Conservation (phyloP, 148 eudicot species). For the Dianthus caryophyllus region DNA sequence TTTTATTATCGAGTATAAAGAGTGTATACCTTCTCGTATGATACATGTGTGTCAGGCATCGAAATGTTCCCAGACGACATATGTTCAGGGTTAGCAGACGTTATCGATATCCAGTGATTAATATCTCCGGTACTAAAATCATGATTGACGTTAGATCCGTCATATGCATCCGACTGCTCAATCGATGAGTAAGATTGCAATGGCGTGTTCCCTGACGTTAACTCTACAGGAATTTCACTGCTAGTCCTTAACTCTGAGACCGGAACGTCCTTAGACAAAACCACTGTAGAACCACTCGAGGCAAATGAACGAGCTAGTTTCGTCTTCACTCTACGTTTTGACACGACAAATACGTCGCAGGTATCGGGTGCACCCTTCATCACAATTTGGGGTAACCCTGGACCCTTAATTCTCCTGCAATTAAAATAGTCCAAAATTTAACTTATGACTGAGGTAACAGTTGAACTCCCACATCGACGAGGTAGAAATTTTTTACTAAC, state of each 20-base stretch:
- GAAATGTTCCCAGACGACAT: slow-evolving; percentile 23
- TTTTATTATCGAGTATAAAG: not conserved
- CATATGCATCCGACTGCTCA: slow-evolving; percentile 17
- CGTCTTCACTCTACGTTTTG: slow-evolving; percentile 47
- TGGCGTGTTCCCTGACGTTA: slow-evolving; percentile 28
- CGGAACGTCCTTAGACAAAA: not conserved
- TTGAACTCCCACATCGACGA: too few relatives aligned
- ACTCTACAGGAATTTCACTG: slow-evolving; percentile 18
- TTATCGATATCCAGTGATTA: slow-evolving; percentile 19
- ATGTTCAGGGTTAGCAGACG: slow-evolving; percentile 38
- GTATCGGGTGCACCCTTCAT: slow-evolving; percentile 53
- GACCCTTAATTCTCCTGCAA: slow-evolving; percentile 52
- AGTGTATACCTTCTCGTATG: slow-evolving; percentile 29
- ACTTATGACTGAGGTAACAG: not conserved
- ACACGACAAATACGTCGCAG: slow-evolving; percentile 57
- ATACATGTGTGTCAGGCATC: slow-evolving; percentile 18
- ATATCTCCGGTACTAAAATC: slow-evolving; percentile 16
- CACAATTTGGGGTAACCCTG: slow-evolving; percentile 51
- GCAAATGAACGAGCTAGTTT: slow-evolving; percentile 37
- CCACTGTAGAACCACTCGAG: slow-evolving; percentile 20
- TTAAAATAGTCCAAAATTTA: not conserved
- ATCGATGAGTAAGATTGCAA: slow-evolving; percentile 27
- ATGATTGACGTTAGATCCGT: slow-evolving; percentile 15
- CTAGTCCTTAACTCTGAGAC: not conserved
- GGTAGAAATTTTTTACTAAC: too few relatives aligned